phyloP scores from a whole-genome alignment of 2,329 filamentous ascomycete genomes.

The Diplodia seriata region DNA sequence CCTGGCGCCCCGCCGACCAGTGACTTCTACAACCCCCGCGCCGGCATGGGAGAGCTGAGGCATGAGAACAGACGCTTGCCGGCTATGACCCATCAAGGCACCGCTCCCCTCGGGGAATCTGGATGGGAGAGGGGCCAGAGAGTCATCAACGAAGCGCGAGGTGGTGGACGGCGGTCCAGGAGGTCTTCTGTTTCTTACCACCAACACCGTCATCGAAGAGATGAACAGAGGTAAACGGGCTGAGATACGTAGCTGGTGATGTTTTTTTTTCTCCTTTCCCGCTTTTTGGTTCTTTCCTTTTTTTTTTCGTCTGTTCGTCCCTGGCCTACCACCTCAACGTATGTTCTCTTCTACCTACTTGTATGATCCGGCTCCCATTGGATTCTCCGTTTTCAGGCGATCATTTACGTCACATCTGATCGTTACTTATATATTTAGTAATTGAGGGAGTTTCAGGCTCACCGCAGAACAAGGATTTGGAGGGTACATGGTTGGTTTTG shows the following conservation, averaged over 20 bases:
- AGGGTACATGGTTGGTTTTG: not conserved
- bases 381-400: not conserved
- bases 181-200: not conserved
- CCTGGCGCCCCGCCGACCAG: not conserved
- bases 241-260: not conserved
- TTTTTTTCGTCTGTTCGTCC: too few relatives aligned
- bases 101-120: not conserved
- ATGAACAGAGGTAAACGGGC: not conserved
- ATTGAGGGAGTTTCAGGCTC: not conserved
- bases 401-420: not conserved
- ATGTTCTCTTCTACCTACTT: too few relatives aligned
- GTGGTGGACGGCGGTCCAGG: not conserved
- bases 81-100: not conserved
- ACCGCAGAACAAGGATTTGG: not conserved
- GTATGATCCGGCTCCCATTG: not conserved
- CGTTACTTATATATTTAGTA: not conserved
- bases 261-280: not conserved
- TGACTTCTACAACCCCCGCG: slow-evolving; percentile 12
- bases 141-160: not conserved
- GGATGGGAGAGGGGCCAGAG: slow-evolving; percentile 20
- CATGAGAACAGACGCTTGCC: not conserved
- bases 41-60: not conserved
- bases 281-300: not conserved
- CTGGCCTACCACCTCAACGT: too few relatives aligned
- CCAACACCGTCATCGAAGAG: not conserved